A percentile compares a stretch with the other conserved stretches of the same genome.
phyloP scores from a whole-genome alignment of 202 grass and related monocot genomes.

The Bolboschoenoplectus hybrid region DNA sequence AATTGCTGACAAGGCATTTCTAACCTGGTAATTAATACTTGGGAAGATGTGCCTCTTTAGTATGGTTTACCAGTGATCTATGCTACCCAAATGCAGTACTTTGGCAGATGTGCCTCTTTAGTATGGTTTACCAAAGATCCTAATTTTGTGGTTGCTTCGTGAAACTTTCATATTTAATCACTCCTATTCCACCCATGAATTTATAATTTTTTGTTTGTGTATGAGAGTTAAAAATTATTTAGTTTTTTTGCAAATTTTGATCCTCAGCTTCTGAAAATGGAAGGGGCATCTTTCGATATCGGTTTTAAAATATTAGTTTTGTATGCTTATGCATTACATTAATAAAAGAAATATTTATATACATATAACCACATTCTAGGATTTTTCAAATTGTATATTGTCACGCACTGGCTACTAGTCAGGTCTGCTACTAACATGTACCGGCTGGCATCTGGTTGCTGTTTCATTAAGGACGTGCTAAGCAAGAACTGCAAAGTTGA shows the following conservation, averaged over 20 bases:
- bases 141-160: not conserved
- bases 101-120: not conserved
- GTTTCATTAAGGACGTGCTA: slow-evolving; percentile 6
- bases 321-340: not conserved
- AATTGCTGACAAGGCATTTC: not conserved
- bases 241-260: not conserved
- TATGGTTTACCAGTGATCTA: not conserved
- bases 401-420: not conserved
- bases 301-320: not conserved
- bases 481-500: not conserved
- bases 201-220: not conserved
- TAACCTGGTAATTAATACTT: not conserved
- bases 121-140: not conserved
- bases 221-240: not conserved
- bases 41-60: not conserved
- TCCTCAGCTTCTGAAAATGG: slow-evolving; percentile 17
- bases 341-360: not conserved
- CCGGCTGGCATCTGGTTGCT: not conserved
- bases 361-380: not conserved
- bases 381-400: not conserved
- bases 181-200: not conserved
- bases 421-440: slow-evolving; percentile 19
- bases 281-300: not conserved
- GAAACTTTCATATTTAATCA: not conserved
- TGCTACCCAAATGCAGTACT: not conserved